Percentiles rank a stretch among this genome's conserved stretches.
Conservation (phyloP, 2,329 filamentous ascomycete genomes). For the Penicillium brasilianum region DNA sequence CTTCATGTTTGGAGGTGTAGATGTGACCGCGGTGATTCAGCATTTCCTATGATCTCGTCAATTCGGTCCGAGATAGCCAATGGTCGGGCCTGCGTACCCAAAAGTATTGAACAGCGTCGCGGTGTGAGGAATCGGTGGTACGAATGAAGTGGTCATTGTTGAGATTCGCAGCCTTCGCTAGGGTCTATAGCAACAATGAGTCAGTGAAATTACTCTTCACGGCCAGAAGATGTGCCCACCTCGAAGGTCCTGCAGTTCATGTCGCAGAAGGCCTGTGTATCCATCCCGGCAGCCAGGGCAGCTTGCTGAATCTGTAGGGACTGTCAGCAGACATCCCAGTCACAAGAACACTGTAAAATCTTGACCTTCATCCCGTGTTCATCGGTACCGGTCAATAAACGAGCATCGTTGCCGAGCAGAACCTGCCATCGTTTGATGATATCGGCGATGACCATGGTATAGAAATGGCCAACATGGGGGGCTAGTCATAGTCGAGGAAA, state of each 20-base stretch:
- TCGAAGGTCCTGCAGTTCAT: constrained; percentile 79
- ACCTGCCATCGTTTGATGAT: constrained; percentile 90
- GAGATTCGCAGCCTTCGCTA: constrained; percentile 73
- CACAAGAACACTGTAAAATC: not conserved
- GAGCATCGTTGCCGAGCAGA: constrained; percentile 71
- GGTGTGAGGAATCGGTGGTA: constrained; percentile 83
- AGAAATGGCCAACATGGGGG: constrained; percentile 93
- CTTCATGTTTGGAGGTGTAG: constrained; percentile 84
- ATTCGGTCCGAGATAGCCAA: not conserved
- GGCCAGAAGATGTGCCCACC: constrained; percentile 40
- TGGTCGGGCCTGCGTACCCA: constrained; percentile 62
- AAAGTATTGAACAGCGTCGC: constrained; percentile 83
- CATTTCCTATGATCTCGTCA: constrained; percentile 56
- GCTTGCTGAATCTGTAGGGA: constrained; percentile 75
- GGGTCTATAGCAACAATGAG: constrained; percentile 49
- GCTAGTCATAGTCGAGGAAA: constrained; percentile 57
- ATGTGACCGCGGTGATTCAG: constrained; percentile 77
- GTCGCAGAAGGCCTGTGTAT: constrained; percentile 87
- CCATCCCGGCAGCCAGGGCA: constrained; percentile 70
- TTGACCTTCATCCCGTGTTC: constrained; percentile 90
- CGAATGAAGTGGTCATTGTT: constrained; percentile 87
- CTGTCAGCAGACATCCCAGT: constrained; percentile 21
- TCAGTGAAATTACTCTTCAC: constrained; percentile 5
- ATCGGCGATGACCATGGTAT: constrained; percentile 88
- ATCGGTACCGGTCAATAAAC: constrained; percentile 89